Conservation (phyloP, 169 alveolate genomes). For the Plasmodium adleri region DNA sequence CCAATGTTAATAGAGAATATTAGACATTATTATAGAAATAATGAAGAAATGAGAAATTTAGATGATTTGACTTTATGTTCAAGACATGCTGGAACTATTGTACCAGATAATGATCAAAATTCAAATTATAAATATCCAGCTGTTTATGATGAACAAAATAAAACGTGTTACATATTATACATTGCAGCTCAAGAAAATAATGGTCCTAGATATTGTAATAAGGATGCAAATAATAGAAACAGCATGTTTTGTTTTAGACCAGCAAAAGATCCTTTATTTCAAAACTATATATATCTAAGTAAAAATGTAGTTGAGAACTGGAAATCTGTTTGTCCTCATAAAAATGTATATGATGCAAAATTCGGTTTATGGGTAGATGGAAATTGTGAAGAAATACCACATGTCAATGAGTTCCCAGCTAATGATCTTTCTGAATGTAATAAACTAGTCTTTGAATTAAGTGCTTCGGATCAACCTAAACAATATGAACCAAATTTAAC, state of each 20-base stretch:
- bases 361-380: constrained; percentile 85
- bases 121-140: constrained; percentile 85
- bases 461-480: constrained; percentile 82
- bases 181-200: constrained; percentile 84
- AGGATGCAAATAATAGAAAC: constrained; percentile 75
- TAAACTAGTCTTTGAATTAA: constrained; percentile 78
- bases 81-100: constrained; percentile 79
- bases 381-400: constrained; percentile 42
- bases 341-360: constrained; percentile 80
- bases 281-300: constrained; percentile 79
- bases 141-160: constrained; percentile 77
- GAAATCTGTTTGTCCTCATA: constrained; percentile 82
- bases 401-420: neutral
- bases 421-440: constrained; percentile 74
- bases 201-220: constrained; percentile 85
- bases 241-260: constrained; percentile 84
- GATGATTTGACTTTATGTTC: constrained; percentile 83
- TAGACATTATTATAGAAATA: constrained; percentile 46
- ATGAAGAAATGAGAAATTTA: constrained; percentile 12
- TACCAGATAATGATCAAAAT: constrained; percentile 51
- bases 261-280: constrained; percentile 69
- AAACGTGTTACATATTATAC: constrained; percentile 81
- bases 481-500: constrained; percentile 56
- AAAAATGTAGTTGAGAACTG: constrained; percentile 78
- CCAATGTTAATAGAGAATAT: constrained; percentile 79